Percentiles rank a stretch among this genome's conserved stretches.
Evolutionary conservation across 768 basidiomycete species (phyloP).

Genomic region (Leccinum broughii): DNA sequence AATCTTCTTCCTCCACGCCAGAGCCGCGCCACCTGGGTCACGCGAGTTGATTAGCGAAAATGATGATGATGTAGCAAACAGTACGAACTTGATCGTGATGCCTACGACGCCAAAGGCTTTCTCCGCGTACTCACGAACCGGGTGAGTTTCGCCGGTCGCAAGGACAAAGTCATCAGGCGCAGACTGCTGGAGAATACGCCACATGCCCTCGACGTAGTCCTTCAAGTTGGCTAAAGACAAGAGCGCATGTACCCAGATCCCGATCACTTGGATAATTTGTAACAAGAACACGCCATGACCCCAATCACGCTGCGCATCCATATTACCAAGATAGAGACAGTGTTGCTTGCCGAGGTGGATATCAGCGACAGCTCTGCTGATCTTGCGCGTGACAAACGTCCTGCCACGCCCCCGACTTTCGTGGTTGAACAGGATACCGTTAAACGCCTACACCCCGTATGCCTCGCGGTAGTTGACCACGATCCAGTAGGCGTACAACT

Average conservation of each 20-base stretch:
- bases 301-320: constrained; percentile 97
- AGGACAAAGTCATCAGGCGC: constrained; percentile 87
- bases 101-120: constrained; percentile 78
- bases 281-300: constrained; percentile 71
- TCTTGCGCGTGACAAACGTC: constrained; percentile 97
- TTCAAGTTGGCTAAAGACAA: constrained; percentile 47
- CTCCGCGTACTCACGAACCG: constrained; percentile 90
- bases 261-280: background rate
- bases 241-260: constrained; percentile 7
- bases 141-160: constrained; percentile 94
- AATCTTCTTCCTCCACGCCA: constrained; percentile 76
- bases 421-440: constrained; percentile 98
- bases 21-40: constrained; percentile 68
- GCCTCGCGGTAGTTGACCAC: constrained; percentile 92
- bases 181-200: constrained; percentile 92
- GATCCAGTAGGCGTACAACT: constrained; percentile 91
- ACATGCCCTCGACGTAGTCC: constrained; percentile 97
- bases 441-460: constrained; percentile 95
- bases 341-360: constrained; percentile 86
- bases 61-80: background rate
- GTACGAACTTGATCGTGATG: constrained; percentile 60
- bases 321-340: constrained; percentile 90
- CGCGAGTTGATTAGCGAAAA: constrained; percentile 5
- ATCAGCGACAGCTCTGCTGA: constrained; percentile 89
- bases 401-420: constrained; percentile 93